Evolutionary conservation across 1,139 yeast genomes (phyloP).

Genomic region (Kodamaea plutei): DNA sequence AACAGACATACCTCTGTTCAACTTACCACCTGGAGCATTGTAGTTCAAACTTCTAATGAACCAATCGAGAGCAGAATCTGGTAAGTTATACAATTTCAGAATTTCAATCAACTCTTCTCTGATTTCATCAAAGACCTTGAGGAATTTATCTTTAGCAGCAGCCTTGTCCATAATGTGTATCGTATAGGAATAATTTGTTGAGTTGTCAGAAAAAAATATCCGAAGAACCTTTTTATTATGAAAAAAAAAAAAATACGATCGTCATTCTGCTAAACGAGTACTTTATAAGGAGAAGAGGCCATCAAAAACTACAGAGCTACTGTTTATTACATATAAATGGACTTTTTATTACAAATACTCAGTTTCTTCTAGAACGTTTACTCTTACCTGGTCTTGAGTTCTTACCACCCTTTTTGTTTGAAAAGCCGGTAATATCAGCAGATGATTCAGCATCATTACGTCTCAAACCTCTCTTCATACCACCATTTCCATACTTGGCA

Average conservation of each 20-base stretch:
- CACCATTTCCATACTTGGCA: slow-evolving; percentile 62
- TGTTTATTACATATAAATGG: too few relatives aligned
- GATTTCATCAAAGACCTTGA: slow-evolving; percentile 69
- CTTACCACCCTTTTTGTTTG: slow-evolving; percentile 38
- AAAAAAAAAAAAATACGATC: too few relatives aligned
- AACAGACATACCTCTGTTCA: slow-evolving; percentile 94
- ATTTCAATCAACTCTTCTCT: slow-evolving; percentile 67
- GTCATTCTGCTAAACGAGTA: too few relatives aligned
- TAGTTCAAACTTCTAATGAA: slow-evolving; percentile 68
- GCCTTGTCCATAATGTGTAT: slow-evolving; percentile 28
- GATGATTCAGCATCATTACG: slow-evolving; percentile 73
- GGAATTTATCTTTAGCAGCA: slow-evolving; percentile 56
- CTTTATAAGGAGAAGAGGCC: too few relatives aligned
- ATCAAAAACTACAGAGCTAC: too few relatives aligned
- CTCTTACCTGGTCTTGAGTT: slow-evolving; percentile 72
- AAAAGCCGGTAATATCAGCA: slow-evolving; percentile 64
- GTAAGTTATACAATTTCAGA: slow-evolving; percentile 71
- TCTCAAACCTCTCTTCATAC: slow-evolving; percentile 70
- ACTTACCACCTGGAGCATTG: slow-evolving; percentile 95
- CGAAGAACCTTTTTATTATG: slow-evolving; percentile 1
- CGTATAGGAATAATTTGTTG: slow-evolving; percentile 1
- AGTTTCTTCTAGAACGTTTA: slow-evolving; percentile 38
- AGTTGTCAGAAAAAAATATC: slow-evolving; percentile 3
- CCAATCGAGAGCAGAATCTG: slow-evolving; percentile 86
- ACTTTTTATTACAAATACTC: too few relatives aligned